phyloP scores from a whole-genome alignment of 129 eudicot species.

The Sambucus nigra region DNA sequence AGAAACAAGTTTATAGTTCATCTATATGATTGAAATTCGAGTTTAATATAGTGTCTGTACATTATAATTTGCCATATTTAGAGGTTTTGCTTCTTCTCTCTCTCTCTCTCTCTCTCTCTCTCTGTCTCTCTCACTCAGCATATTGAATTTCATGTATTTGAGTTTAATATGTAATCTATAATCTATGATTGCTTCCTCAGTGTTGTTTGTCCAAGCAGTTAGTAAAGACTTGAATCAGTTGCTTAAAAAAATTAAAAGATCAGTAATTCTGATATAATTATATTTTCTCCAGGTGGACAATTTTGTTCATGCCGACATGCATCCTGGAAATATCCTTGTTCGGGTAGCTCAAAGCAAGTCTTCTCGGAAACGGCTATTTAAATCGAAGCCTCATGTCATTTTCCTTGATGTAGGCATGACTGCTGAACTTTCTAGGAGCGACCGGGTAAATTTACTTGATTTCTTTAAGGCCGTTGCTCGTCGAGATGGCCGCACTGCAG shows the following conservation, averaged over 20 bases:
- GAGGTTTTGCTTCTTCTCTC: neutral
- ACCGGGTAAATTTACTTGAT: constrained; percentile 52
- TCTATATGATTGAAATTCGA: no score
- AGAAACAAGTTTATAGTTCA: no score
- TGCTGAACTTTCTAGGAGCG: constrained; percentile 73
- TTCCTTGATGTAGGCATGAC: constrained; percentile 96
- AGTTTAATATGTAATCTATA: neutral
- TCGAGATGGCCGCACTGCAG: constrained; percentile 84
- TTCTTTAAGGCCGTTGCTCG: constrained; percentile 91
- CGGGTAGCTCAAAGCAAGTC: constrained; percentile 44
- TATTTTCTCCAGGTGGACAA: constrained; percentile 66
- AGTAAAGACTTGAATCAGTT: no score
- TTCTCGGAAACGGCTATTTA: constrained; percentile 50
- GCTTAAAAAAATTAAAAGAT: neutral
- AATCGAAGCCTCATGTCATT: constrained; percentile 85
- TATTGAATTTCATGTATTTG: neutral
- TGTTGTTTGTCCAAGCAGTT: neutral
- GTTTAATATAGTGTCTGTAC: no score
- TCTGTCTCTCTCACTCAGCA: neutral
- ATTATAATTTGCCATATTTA: no score
- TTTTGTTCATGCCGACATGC: constrained; percentile 97
- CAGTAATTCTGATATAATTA: neutral
- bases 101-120: neutral
- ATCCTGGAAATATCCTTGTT: constrained; percentile 95
- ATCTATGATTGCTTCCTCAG: no score